Conservation (phyloP, 345 rosid genomes). For the Lepidium africanum region DNA sequence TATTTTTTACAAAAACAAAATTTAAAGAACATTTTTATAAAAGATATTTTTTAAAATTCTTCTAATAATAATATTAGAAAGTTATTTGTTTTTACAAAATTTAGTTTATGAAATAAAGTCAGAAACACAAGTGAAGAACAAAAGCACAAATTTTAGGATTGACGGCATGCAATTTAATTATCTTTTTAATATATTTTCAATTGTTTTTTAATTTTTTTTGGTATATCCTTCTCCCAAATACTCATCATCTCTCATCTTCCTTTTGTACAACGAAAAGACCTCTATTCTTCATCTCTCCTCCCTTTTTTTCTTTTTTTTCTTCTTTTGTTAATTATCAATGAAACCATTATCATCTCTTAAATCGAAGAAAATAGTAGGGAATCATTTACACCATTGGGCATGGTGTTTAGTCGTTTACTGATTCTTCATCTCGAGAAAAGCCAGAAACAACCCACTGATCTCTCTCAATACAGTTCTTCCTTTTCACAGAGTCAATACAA, state of each 20-base stretch:
- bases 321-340: not conserved
- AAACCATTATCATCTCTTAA: not conserved
- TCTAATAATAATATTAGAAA: too few species aligned
- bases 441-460: constrained; percentile 25
- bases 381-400: not conserved
- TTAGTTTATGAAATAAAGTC: not conserved
- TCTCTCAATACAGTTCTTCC: constrained; percentile 7
- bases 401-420: not conserved
- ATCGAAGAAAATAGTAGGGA: not conserved
- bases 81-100: not conserved
- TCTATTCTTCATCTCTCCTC: not conserved
- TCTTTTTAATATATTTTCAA: too few species aligned
- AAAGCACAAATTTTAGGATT: not conserved
- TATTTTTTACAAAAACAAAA: too few species aligned
- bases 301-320: not conserved
- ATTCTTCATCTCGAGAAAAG: constrained; percentile 17
- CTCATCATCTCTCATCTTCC: not conserved
- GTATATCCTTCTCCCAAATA: not conserved
- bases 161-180: not conserved
- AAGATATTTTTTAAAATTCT: too few species aligned
- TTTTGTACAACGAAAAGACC: constrained; percentile 16
- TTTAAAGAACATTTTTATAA: too few species aligned
- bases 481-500: constrained; percentile 19
- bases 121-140: not conserved
- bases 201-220: too few species aligned